Base-by-base conservation (phyloP, 306 rosid species). In the Biancaea sappan region DNA sequence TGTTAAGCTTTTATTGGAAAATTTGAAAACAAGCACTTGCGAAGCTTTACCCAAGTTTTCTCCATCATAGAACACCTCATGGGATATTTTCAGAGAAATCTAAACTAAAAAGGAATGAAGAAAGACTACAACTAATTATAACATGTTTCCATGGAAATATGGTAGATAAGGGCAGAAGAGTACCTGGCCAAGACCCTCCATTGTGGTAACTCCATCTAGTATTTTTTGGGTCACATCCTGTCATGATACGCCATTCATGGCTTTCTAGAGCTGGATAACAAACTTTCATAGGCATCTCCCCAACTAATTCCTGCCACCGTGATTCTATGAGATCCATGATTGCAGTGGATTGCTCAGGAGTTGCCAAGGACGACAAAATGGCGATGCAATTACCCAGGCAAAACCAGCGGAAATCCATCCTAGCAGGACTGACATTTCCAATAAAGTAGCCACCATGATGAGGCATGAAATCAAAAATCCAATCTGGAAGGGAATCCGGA, bases 151-250 rank as follows among this genome's bases (percentile, higher is more conserved):
- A 21, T 64, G 79, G 59, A 21, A 44, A 72, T n/a, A n/a, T 59
- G 24, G 46, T 52, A 24, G 43, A 15, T 1, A 29, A n/a, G 58
- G 32, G 67, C 34, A 59, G 59, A 66, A 48, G 19, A 52, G 22
- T 75, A 83, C 98, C 98, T 84, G 98, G 96, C 98, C 98, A 92
- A 66, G 98, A 92, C 71, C 96, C 96, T 28, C 96, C 96, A 8
- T 92, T 92, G 78, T 92, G 98, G 78, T 92, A 90, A 86, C 94
- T 92, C 96, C 96, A 92, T 81, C 96, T 86, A 2, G 92, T 88
- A 84, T 92, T 92, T 79, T 92, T 92, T 0, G 96, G 96, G 84
- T 90, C 98, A 43, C 88, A 87, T 32, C 96, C 96, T 28, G 95
- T 92, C 46, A 87, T 69, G 50, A 88, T 79, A 69, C 73, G 74